phyloP scores from a whole-genome alignment of 2,329 filamentous ascomycete species.

The Trichoderma pleuroti region DNA sequence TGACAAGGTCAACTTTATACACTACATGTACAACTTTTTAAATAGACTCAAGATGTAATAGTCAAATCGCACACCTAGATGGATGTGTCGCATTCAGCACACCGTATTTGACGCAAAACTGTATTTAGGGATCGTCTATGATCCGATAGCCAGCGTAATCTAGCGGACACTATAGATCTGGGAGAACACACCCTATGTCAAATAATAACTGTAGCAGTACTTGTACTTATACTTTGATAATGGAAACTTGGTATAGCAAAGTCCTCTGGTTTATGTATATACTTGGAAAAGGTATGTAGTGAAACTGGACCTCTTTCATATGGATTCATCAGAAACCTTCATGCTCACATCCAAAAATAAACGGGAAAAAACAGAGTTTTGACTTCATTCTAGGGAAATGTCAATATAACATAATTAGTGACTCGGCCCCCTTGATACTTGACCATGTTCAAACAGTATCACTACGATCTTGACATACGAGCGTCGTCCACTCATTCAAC shows the following conservation, averaged over 20 bases:
- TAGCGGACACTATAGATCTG: neutral
- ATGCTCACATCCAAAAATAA: neutral
- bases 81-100: neutral
- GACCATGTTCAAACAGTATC: neutral
- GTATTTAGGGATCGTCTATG: neutral
- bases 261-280: neutral
- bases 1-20: neutral
- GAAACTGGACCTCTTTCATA: neutral
- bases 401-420: neutral
- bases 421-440: neutral
- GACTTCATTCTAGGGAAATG: neutral
- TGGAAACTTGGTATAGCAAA: neutral
- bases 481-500: neutral
- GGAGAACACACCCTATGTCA: neutral
- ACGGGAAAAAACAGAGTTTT: neutral
- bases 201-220: neutral
- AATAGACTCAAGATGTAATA: neutral
- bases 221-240: neutral
- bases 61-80: neutral
- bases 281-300: neutral
- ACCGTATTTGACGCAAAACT: neutral
- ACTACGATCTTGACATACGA: neutral
- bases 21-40: accelerated
- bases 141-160: neutral
- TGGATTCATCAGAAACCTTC: neutral